These are phyloP conservation scores for Herpetomonas tarakana DNA, from an alignment of 208 protist species.

Conservation along the genomic window DNA sequence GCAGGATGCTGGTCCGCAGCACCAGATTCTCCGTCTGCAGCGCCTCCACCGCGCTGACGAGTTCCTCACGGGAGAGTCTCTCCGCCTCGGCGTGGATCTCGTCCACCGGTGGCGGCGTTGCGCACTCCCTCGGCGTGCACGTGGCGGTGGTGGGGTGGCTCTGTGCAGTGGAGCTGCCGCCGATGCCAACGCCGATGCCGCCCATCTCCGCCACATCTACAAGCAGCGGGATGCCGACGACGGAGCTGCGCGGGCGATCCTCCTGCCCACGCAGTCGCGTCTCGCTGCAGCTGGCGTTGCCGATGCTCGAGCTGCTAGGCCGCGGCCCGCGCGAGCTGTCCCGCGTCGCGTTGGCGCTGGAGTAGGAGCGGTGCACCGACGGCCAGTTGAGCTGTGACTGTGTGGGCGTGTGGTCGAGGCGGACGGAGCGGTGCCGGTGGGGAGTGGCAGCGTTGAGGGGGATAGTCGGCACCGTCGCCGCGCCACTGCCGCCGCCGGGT, in stretches of 20 bases:
- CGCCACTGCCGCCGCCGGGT: not conserved
- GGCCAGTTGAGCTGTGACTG: conserved; percentile 21
- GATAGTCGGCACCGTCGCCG: not conserved
- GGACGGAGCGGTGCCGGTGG: conserved; percentile 12
- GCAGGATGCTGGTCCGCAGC: conserved; percentile 40
- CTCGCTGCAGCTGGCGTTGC: conserved; percentile 1
- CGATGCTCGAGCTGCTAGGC: conserved; percentile 8
- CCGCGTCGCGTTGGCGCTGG: conserved; percentile 27
- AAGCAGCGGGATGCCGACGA: conserved; percentile 13
- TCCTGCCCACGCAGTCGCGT: not conserved
- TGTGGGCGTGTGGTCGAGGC: conserved; percentile 9
- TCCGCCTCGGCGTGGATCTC: conserved; percentile 50
- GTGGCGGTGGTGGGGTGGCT: conserved; percentile 28
- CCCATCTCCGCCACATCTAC: conserved; percentile 18
- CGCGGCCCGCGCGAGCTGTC: conserved; percentile 35
- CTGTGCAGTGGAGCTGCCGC: conserved; percentile 19
- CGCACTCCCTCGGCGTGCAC: conserved; percentile 26
- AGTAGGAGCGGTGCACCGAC: conserved; percentile 34
- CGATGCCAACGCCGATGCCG: conserved; percentile 1
- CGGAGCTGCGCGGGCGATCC: conserved; percentile 12
- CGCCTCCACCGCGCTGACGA: conserved; percentile 38
- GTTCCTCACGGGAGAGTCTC: conserved; percentile 27
- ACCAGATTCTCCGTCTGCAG: conserved; percentile 44
- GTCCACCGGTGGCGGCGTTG: conserved; percentile 18
- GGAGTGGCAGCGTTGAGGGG: conserved; percentile 11